Base-by-base conservation (phyloP, 1,284 basidiomycete species). In the Sporisorium graminicola region DNA sequence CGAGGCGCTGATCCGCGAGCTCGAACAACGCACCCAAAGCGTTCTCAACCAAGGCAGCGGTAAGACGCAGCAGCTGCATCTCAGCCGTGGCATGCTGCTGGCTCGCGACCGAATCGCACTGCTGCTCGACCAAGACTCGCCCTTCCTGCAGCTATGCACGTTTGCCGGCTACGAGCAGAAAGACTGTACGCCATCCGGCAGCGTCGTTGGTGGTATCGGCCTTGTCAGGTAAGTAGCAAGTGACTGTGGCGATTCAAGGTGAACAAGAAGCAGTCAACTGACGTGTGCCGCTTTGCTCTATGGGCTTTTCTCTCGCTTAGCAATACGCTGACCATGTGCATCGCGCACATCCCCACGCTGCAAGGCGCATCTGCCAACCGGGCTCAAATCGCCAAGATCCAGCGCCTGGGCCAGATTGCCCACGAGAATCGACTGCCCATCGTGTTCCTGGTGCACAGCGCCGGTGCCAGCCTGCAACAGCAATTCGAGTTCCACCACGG, bases 301-400 rank as follows among this genome's bases (percentile, higher is more conserved):
- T 10, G 29, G 18, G n/a, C n/a, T n/a, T n/a, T 33, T 18, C 29
- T 9, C 29, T 31, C 50, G 26, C 49, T 20, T 16, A 51, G 50
- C 50, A 51, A 51, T 29, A 51, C 50, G 16, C 7, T 51, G 31
- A 51, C 50, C 50, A 51, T 51, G 50, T 51, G 50, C 50, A 51
- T 51, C 29, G 50, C 50, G 6, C 50, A 51, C 31, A 51, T 51
- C n/a, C 50, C 50, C 12, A 51, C 50, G 29, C 50, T 51, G 18
- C 50, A 51, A 51, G 50, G 50, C 18, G 50, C 50, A 6, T 51
- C 50, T 18, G 50, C 50, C 10, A 51, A 51, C 50, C 27, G 50
- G 29, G 50, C 50, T 18, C 50, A 51, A 18, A 51, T 51, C 22
- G 50, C 50, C 16, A 51, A 51, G 50, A 51, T 51, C 10, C 50